Evolutionary conservation across 352 stramenopile species (phyloP), one percentile per base, ranked within the genome.

Genomic region (Plasmopara muralis): DNA sequence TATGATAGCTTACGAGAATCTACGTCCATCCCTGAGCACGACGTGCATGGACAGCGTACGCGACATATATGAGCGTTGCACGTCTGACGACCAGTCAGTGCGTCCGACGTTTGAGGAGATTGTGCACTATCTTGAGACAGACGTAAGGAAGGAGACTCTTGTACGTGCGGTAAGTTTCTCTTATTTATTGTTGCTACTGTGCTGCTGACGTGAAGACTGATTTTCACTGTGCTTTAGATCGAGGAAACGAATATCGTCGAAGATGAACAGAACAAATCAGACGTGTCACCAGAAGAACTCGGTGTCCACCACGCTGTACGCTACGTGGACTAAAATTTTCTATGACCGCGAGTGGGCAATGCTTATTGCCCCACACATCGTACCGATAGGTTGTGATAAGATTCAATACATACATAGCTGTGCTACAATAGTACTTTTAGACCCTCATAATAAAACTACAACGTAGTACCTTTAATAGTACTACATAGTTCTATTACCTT

Each of bases 1-100:
- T 71, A 93, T 92, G 81, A 80, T 94, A 33, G 84, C 80, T n/a
- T 92, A 94, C 63, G 74, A 93, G 52, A 87, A 89, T 52, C 64
- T 94, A 43, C 84, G 84, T 39, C 84, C 84, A 13, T 93, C 76
- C 52, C 61, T 94, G 33, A 90, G 80, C 56, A 78, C 83, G 9
- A 84, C 77, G 58, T 93, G 82, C 68, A 87, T 94, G 75, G 55
- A 85, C 52, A 89, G 73, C 51, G 74, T 93, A 16, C 80, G 77
- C 31, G 76, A 89, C 38, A 58, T 94, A 35, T 92, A 87, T 59
- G 72, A 83, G 39, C 80, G 80, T 30, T 94, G 84, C 56, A 92
- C 81, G 28, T 66, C 77, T 20, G 76, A 93, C 55, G 70, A 93
- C 60, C 81, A 89, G 57, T 75, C 68, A 9, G 41, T 65, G 43